Base-by-base conservation (phyloP, 345 rosid genomes). In the Boechera stricta region DNA sequence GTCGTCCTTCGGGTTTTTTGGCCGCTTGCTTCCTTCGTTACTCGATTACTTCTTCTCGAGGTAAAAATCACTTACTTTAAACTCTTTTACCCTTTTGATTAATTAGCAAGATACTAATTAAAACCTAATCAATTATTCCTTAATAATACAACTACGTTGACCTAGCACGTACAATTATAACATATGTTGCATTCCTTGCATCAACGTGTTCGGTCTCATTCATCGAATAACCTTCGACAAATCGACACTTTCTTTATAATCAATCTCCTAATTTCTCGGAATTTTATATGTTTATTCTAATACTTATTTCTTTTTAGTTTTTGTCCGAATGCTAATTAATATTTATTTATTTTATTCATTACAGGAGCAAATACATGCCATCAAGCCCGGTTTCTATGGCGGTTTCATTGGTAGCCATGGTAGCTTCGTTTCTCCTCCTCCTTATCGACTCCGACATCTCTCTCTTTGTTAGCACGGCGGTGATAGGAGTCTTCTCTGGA, bases 1-100 rank as follows among this genome's bases (percentile, higher is more conserved):
- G 10, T 90, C 99, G 1, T 86, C 98, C 0, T 95, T 91, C 8
- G 85, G 92, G 2, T 95, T 95, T 83, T 92, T 95, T 60, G 99
- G 99, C 36, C 99, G 98, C 41, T 90, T 95, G 77, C 26, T 91
- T 13, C 99, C 98, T 5, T 95, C 98, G 24, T 70, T 92, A 13
- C 33, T 83, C 21, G 98, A 89, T 52, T 88, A 81, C 79, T 80
- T 82, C 56, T 75, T 91, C 80, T 81, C 91, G 31, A 86, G 96
- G 98, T 92, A 78, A 74, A 74, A 3, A 32, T 16, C 42, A 49
- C 48, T 12, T 69, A 1, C 10, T 12, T 24, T 18, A 44, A 38
- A 38, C 5, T 24, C 32, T 35, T 73, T 49, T 63, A 56, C 39
- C 21, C 11, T 49, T 42, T 64, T 21, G 24, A 56, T 39, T 69